Evolutionary conservation across 257 asterid species (phyloP).

Genomic region (Solanum bukasovii): DNA sequence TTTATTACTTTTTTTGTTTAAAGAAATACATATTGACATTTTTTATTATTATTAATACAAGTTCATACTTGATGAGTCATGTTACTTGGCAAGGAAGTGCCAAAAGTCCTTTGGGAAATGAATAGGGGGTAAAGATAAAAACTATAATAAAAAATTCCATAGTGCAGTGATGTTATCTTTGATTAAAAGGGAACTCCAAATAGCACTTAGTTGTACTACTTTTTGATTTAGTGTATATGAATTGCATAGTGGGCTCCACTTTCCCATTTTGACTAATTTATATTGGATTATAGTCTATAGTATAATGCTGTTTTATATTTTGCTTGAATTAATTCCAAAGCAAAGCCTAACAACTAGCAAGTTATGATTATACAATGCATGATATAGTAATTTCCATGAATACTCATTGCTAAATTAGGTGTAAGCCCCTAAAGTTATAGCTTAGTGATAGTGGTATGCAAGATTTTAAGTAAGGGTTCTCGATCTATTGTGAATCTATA

Average conservation of each 20-base stretch:
- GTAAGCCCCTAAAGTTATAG: background rate
- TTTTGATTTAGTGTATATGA: background rate
- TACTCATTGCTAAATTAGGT: background rate
- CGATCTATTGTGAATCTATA: background rate
- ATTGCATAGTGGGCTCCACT: background rate
- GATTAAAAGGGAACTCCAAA: background rate
- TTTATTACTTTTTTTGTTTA: too few relatives aligned
- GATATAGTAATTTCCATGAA: background rate
- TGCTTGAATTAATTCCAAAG: slow-evolving; percentile 2
- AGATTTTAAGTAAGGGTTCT: background rate
- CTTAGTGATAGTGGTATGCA: background rate
- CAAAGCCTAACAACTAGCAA: background rate
- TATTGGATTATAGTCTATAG: background rate
- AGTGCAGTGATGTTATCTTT: background rate
- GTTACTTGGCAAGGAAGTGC: background rate
- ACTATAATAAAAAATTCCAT: background rate
- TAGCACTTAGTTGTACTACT: background rate
- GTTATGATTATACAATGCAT: background rate
- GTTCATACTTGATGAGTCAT: background rate
- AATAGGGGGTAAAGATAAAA: background rate
- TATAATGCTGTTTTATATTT: background rate
- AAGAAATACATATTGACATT: background rate
- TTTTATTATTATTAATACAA: background rate
- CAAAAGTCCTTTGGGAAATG: background rate
- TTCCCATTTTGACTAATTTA: background rate